Conservation (phyloP, 2,329 filamentous ascomycete genomes). For the Aspergillus caelatus region DNA sequence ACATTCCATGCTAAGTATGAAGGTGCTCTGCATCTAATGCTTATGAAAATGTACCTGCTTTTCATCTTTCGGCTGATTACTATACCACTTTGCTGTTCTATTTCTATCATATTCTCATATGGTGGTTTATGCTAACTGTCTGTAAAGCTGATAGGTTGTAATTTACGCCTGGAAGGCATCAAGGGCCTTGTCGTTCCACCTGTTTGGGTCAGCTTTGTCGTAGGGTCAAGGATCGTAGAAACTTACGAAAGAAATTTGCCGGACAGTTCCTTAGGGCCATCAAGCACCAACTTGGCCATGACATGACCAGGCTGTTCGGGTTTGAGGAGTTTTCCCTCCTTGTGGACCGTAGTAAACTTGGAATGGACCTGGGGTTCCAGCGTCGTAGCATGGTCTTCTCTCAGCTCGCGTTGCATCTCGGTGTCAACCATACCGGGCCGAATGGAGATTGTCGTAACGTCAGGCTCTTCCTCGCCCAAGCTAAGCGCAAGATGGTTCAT, state of each 20-base stretch:
- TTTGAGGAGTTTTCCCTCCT: conserved; percentile 71
- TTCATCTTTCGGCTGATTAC: conserved; percentile 67
- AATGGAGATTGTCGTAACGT: conserved; percentile 31
- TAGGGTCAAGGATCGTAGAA: conserved; percentile 4
- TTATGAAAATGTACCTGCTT: conserved; percentile 61
- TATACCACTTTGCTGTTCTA: conserved; percentile 26
- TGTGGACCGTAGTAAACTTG: conserved; percentile 71
- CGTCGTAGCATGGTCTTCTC: conserved; percentile 67
- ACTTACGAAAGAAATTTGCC: conserved; percentile 67
- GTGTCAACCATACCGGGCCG: conserved; percentile 40
- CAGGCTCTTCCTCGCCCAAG: conserved; percentile 33
- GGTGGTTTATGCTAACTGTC: conserved; percentile 33
- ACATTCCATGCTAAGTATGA: conserved; percentile 69
- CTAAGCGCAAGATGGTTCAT: conserved; percentile 37
- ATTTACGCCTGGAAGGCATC: conserved; percentile 45
- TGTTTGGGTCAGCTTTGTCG: conserved; percentile 32
- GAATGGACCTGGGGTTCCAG: conserved; percentile 62
- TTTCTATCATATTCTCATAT: conserved; percentile 24
- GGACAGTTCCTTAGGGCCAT: conserved; percentile 67
- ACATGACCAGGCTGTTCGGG: conserved; percentile 85
- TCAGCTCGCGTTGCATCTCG: conserved; percentile 60
- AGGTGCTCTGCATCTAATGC: conserved; percentile 53
- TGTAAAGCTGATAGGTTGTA: conserved; percentile 20
- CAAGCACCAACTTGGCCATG: conserved; percentile 75
- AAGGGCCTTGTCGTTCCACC: conserved; percentile 51